Evolutionary conservation across 805 yeast species (phyloP).

Genomic region (Wickerhamomyces chaumierensis): DNA sequence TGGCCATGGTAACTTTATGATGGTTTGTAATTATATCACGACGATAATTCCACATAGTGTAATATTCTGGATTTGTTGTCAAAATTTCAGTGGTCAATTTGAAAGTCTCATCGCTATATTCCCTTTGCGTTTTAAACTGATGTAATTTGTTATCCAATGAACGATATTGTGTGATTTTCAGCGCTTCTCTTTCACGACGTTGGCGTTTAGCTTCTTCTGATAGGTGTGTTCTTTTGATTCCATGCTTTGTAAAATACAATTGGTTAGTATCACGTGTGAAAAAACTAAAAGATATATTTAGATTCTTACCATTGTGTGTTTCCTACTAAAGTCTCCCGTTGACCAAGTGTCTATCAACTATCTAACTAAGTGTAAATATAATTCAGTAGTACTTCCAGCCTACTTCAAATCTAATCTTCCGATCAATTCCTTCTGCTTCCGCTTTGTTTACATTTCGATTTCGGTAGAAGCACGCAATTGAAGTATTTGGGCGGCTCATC

Average conservation of each 20-base stretch:
- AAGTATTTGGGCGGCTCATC: too few relatives aligned
- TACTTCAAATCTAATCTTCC: too few relatives aligned
- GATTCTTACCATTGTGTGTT: constrained; percentile 3
- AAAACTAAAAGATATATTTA: too few relatives aligned
- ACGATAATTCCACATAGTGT: constrained; percentile 84
- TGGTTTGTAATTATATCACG: constrained; percentile 46
- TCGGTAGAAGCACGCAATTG: not conserved
- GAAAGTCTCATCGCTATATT: constrained; percentile 29
- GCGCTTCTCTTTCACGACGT: constrained; percentile 46
- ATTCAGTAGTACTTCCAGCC: too few relatives aligned
- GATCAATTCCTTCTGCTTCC: not conserved
- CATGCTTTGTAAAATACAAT: constrained; percentile 38
- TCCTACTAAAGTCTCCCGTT: too few relatives aligned
- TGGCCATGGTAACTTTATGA: constrained; percentile 7
- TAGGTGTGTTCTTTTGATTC: constrained; percentile 49
- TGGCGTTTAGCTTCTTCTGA: constrained; percentile 42
- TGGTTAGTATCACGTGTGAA: too few relatives aligned
- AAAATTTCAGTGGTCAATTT: constrained; percentile 47
- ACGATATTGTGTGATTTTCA: constrained; percentile 46
- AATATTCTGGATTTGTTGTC: constrained; percentile 70
- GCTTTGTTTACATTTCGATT: not conserved
- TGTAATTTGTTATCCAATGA: constrained; percentile 33
- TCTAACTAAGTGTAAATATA: too few relatives aligned
- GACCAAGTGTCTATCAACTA: too few relatives aligned
- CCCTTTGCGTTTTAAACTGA: constrained; percentile 17